Percentiles rank a stretch among this genome's conserved stretches.
Evolutionary conservation across 768 basidiomycete species (phyloP).

Genomic region (Psilocybe cubensis): DNA sequence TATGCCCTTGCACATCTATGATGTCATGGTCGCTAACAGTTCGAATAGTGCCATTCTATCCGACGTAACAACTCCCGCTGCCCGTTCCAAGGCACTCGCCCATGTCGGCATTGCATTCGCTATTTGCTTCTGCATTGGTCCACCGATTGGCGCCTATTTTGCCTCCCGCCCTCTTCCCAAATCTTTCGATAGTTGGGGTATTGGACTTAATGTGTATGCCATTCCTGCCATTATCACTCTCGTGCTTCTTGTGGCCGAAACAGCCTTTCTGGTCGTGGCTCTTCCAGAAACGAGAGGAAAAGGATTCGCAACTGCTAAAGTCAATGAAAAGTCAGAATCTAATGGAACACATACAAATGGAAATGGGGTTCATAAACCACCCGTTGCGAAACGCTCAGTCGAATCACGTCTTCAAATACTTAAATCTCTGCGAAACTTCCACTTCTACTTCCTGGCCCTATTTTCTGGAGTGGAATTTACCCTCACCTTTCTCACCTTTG

Average conservation of each 20-base stretch:
- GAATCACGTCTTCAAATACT: slow-evolving; percentile 62
- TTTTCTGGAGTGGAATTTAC: slow-evolving; percentile 99
- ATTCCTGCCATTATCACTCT: slow-evolving; percentile 87
- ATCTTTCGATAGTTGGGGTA: slow-evolving; percentile 55
- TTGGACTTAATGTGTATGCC: slow-evolving; percentile 87
- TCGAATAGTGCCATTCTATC: slow-evolving; percentile 83
- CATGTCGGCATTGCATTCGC: slow-evolving; percentile 97
- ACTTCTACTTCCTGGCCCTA: slow-evolving; percentile 85
- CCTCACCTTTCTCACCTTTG: slow-evolving; percentile 92
- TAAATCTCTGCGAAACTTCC: slow-evolving; percentile 62
- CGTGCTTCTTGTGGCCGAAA: slow-evolving; percentile 77
- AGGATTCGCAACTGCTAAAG: slow-evolving; percentile 23
- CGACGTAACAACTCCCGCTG: slow-evolving; percentile 81
- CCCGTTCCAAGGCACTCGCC: slow-evolving; percentile 84
- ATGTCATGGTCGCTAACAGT: neutral
- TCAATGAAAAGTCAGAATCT: slow-evolving; percentile 20
- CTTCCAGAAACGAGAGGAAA: slow-evolving; percentile 87
- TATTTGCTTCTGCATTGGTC: slow-evolving; percentile 91
- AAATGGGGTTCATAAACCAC: slow-evolving; percentile 21
- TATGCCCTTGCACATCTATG: slow-evolving; percentile 40
- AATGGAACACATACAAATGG: slow-evolving; percentile 18
- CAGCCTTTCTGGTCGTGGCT: slow-evolving; percentile 69
- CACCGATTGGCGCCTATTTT: slow-evolving; percentile 95
- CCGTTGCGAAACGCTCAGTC: slow-evolving; percentile 34
- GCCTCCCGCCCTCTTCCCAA: slow-evolving; percentile 81